A percentile compares a stretch with the other conserved stretches of the same genome.
Evolutionary conservation across 306 rosid species (phyloP).

Genomic region (Quercus variabilis): DNA sequence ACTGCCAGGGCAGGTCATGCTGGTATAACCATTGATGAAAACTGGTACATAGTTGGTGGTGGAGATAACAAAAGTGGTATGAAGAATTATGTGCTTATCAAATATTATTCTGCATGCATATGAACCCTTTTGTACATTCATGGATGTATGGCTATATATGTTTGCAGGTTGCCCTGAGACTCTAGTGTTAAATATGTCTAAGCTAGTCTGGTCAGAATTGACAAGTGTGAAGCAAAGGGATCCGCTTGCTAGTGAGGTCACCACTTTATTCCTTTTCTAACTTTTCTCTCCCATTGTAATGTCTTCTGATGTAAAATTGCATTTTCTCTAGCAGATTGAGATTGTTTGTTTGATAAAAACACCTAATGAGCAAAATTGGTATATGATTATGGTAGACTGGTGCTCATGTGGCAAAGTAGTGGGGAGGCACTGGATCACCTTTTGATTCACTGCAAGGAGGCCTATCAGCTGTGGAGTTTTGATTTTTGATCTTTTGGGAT

Average conservation of each 20-base stretch:
- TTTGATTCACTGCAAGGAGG: no score
- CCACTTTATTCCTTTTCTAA: conserved; percentile 21
- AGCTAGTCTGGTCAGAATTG: conserved; percentile 80
- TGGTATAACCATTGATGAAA: conserved; percentile 67
- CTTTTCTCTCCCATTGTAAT: neutral
- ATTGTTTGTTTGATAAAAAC: neutral
- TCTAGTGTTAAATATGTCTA: conserved; percentile 79
- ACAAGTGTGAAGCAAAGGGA: conserved; percentile 73
- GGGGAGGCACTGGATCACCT: no score
- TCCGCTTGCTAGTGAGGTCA: conserved; percentile 98
- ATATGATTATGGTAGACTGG: neutral
- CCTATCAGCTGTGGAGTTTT: no score
- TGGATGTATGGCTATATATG: conserved; percentile 18
- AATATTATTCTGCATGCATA: neutral
- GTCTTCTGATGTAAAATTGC: neutral
- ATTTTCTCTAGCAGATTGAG: neutral
- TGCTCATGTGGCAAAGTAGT: no score
- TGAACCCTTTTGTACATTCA: neutral
- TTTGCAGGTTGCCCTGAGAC: conserved; percentile 90
- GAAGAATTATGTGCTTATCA: conserved; percentile 11
- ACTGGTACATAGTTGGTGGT: conserved; percentile 95
- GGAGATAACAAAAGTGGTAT: conserved; percentile 93
- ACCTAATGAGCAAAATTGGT: neutral
- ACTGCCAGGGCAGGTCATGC: conserved; percentile 96
- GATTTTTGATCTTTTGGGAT: no score